Base-by-base conservation (phyloP, 1,139 yeast species). In the Nakaseomyces sp. region DNA sequence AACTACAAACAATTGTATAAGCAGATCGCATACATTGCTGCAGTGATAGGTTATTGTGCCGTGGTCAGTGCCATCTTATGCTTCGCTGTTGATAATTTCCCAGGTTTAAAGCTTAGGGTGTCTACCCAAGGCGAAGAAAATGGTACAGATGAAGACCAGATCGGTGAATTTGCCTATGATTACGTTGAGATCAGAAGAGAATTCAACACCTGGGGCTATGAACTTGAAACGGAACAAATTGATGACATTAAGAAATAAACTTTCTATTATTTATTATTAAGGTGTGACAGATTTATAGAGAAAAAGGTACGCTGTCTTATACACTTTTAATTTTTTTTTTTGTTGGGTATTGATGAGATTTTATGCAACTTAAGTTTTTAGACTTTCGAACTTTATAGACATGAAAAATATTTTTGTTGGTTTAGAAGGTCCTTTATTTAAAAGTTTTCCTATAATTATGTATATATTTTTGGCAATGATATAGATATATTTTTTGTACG, bases 121-220 rank as follows among this genome's bases (percentile, higher is more conserved):
- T 74, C 78, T 50, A 94, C 85, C 62, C 80, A 81, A 43, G 96
- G 81, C 17, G 98, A 91, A 65, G 86, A 82, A 53, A 71, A 73
- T 25, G 98, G 98, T 49, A 77, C 88, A 67, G 98, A 91, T 64
- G 97, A 89, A 64, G 95, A 87, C 65, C 96, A 91, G 68, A 86
- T 91, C 54, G 98, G 98, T 43, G 97, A 91, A 66, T 91, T 89
- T 68, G 98, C 98, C 19, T 91, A 89, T 63, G 97, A 91, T 67
- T 91, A 88, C 61, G 96, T 91, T 47, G 98, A 91, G 69, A 95
- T 89, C 19, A 77, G 97, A 66, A 77, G 97, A 63, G 95, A 89
- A 66, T 89, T 84, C 66, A 74, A 83, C 59, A 85, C 87, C 53
- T 85, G 81, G 80, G 70, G 70, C 10, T 61, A 57, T 43, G 50